phyloP scores from a whole-genome alignment of 179 eudicot species.

The Corrigiola litoralis region DNA sequence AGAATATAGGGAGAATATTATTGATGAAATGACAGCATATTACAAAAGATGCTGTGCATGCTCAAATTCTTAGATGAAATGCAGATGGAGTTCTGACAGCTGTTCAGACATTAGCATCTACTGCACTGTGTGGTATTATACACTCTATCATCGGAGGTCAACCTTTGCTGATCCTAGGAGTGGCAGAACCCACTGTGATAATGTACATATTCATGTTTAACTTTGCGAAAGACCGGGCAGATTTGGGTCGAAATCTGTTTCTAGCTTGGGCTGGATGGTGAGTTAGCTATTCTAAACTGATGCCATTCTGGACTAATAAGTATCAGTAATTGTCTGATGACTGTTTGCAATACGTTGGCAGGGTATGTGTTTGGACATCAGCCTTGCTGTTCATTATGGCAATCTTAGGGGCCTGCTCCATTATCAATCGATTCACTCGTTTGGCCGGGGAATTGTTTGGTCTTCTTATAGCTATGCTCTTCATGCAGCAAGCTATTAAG shows the following conservation, averaged over 20 bases:
- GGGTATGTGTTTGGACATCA: constrained; percentile 98
- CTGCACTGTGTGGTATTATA: constrained; percentile 84
- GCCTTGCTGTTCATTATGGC: constrained; percentile 71
- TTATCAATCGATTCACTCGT: constrained; percentile 84
- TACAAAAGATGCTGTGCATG: background rate
- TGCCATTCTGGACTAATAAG: background rate
- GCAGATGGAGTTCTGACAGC: constrained; percentile 89
- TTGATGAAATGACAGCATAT: background rate
- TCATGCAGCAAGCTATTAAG: constrained; percentile 92
- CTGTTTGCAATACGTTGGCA: constrained; percentile 17
- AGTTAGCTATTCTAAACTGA: constrained; percentile 12
- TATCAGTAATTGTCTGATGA: background rate
- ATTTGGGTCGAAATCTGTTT: constrained; percentile 73
- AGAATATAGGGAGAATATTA: background rate
- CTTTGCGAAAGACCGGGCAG: constrained; percentile 76
- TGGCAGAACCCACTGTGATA: constrained; percentile 89
- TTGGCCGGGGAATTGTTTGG: constrained; percentile 93
- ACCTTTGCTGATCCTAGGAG: constrained; percentile 83
- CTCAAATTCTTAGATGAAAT: constrained; percentile 3
- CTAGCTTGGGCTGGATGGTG: constrained; percentile 96
- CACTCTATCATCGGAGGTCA: constrained; percentile 97
- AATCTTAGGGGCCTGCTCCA: constrained; percentile 88
- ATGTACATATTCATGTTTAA: constrained; percentile 95
- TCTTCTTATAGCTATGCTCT: constrained; percentile 90
- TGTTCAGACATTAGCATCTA: constrained; percentile 82